Evolutionary conservation across 2,329 filamentous ascomycete genomes (phyloP), one percentile per base, ranked within the genome.

Genomic region (Alternaria sp.): DNA sequence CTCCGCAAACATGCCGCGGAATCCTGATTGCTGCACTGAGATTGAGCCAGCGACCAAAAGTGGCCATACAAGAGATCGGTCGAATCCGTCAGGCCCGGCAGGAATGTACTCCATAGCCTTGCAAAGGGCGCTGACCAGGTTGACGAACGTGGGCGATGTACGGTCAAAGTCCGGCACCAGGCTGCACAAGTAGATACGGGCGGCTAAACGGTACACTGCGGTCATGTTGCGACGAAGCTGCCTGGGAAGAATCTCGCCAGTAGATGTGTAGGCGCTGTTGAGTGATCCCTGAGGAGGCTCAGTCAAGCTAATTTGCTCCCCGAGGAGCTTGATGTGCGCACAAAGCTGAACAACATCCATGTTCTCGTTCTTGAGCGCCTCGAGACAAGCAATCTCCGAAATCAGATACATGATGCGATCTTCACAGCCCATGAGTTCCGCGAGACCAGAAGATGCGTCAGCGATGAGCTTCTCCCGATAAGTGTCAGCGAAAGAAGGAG

Each of bases 381-480:
- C 95, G 52, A 99, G 87, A 78, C 95, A 98, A 54, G 94, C 92
- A 70, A 98, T 97, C 80, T 99, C 95, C 2, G 93, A 96, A 76
- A 99, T 96, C 70, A 98, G 84, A 78, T 97, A 98, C 93, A 99
- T 97, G 79, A 98, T 90, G 23, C 89, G 88, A 79, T 99, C 95
- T 65, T 98, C 94, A 78, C 95, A 98, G 68, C 95, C 95, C 93
- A 98, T 98, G 51, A 98, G 85, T 81, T 96, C 93, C 52, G 90
- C 88, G 36, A 99, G 85, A 10, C 95, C 95, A 9, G 91, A 90
- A 2, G 81, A 80, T 5, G 83, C 80, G 24, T 82, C 80, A 48
- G 78, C 81, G 51, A 97, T 86, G 77, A 97, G 92, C 84, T 97
- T 96, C 77, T 95, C 90, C 49, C 95, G 89, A 80, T 98, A 99